Evolutionary conservation across 1,139 yeast species (phyloP), one percentile per base, ranked within the genome.

Genomic region (Diutina rugosa): DNA sequence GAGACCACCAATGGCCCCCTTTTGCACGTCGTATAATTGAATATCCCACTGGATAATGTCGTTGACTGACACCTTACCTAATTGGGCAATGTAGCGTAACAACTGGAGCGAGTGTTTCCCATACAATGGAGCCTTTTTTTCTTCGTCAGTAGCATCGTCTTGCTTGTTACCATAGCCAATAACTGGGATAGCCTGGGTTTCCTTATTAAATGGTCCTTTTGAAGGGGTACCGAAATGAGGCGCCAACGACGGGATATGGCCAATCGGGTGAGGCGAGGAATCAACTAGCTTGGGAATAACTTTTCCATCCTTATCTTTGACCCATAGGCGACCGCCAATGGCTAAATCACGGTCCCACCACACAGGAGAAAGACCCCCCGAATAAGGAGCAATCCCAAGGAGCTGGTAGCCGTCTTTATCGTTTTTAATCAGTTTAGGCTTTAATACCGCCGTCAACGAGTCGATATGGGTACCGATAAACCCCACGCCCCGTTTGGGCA

Each of bases 11-110:
- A 78, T 66, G 16, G 77, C 67, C 56, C 87, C 87, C 64, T 74
- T 75, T 65, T 84, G 88, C n/a, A 80, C 79, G 63, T 84, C 89
- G 61, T 75, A 83, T 56, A 84, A 65, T 61, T 84, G 88, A 61
- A 84, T 70, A 61, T 84, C 90, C 64, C 84, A 64, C 60, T 81
- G 84, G 51, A 79, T 64, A 55, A 84, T 69, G 57, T 82, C 80
- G 16, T 76, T 71, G n/a, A 84, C 81, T 38, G 71, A 66, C 35
- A 73, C 74, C 0, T 67, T 70, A 0, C 84, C 79, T 56, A 77
- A 65, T 46, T 74, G 69, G 49, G 86, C 79, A 56, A 84, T 69
- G 66, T 80, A 84, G 62, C 87, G 74, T 61, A 84, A 72, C 56
- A 84, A 67, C 38, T 71, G 72, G 56, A 81, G 69, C 3, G 84